Evolutionary conservation across 225 moss, liverwort and hornwort species (phyloP), one percentile per base, ranked within the genome.

Genomic region (Climacium dendroides): DNA sequence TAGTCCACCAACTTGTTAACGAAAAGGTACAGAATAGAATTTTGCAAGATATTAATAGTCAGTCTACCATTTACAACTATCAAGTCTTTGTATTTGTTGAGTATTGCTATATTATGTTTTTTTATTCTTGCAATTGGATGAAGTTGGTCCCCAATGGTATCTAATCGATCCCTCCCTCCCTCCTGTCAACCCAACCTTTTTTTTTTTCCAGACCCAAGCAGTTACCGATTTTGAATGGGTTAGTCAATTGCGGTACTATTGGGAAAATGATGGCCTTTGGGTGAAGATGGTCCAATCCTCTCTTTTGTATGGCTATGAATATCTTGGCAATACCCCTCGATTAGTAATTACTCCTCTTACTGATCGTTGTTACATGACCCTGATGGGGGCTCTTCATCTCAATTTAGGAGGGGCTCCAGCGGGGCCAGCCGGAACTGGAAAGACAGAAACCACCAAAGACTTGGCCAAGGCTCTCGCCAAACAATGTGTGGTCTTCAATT

Each of bases 201-300:
- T n/a, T n/a, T n/a, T n/a, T n/a, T n/a, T n/a, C n/a, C n/a, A 43
- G 37, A 48, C 16, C 57, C 20, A 29, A 90, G 94, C 94, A 81
- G 86, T 94, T 32, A 97, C 94, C 6, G 96, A 96, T 89, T 97
- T 97, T 90, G 97, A 97, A 84, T 97, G 97, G 96, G 94, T 97
- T 6, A 97, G 96, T 80, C 97, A 97, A 88, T 92, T 96, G 55
- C 94, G 97, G 23, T 97, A 97, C 60, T 97, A 97, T 85, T 97
- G 97, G 97, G 94, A 97, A 74, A 93, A 97, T 67, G 94, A 95
- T 60, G 94, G 96, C 35, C 92, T 97, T 30, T 96, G 93, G 93
- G 95, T 97, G n/a, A 96, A 96, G 91, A 97, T 97, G 97, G 97
- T 97, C 6, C 97, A 97, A 92, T 95, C 96, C 10, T 95, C 95